Base-by-base conservation (phyloP, 2,329 filamentous ascomycete species). In the Teratosphaeria destructans region DNA sequence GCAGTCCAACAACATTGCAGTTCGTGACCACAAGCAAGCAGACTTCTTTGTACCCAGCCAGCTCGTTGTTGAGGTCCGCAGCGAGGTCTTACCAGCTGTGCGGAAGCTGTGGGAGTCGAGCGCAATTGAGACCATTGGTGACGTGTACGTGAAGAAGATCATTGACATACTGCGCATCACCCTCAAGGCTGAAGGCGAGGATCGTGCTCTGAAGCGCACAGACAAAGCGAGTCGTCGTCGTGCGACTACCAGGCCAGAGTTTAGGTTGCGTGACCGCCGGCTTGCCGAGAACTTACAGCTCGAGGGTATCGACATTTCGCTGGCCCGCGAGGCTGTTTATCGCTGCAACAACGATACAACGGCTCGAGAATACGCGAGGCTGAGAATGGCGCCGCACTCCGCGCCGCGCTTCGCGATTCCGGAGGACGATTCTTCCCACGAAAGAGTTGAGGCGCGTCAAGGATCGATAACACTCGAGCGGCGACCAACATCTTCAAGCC, bases 151-250 rank as follows among this genome's bases (percentile, higher is more conserved):
- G 19, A 88, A 89, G 66, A 87, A 85, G 58, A 78, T 96, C 14
- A 84, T 97, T 61, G 88, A 91, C 35, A 93, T 96, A 54, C 78
- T 99, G 60, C 89, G 89, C 66, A 84, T 84, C 5, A 86, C 95
- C 16, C 82, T 91, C 11, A 82, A 85, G 60, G 88, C 84, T n/a
- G 90, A 96, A 58, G 80, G 83, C 59, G 94, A 99, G 71, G 74
- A 78, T 8, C 81, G 80, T 61, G 88, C 84, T 19, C 81, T 79
- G 69, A 86, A 78, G 68, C 85, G 81, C 59, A 74, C 79, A 10
- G 87, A 90, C 56, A 83, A 84, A 61, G 77, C 80, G 12, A 79
- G 78, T 29, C 70, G 75, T 56, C 71, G 78, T 57, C 73, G 74
- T 35, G 75, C 19, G 47, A 72, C 76, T 5, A 68, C 75, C 39